Conservation (phyloP, 2,329 filamentous ascomycete genomes). For the Phaeosphaeriaceae sp. region DNA sequence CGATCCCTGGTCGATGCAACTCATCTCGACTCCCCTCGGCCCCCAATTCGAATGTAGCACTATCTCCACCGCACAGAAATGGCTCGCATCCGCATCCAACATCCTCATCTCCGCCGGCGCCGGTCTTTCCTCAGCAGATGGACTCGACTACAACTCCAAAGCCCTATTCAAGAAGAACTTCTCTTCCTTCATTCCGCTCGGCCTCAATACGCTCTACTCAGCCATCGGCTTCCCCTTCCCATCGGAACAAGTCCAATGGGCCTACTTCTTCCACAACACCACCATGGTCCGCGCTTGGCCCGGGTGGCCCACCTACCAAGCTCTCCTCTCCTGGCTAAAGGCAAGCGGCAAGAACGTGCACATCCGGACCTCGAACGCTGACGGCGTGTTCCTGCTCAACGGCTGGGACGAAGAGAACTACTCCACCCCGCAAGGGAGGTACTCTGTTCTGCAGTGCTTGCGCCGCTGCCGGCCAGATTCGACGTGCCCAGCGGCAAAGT, state of each 20-base stretch:
- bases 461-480: conserved; percentile 37
- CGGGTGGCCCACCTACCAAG: conserved; percentile 25
- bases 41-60: conserved; percentile 10
- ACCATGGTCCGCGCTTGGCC: conserved; percentile 36
- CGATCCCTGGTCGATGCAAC: conserved; percentile 1
- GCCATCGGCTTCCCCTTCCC: conserved; percentile 45
- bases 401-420: conserved; percentile 30
- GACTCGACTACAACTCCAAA: conserved; percentile 43
- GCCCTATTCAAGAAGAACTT: conserved; percentile 40
- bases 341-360: conserved; percentile 24
- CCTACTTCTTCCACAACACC: conserved; percentile 44
- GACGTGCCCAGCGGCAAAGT: conserved; percentile 24
- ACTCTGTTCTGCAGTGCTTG: conserved; percentile 40
- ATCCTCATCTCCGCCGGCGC: conserved; percentile 44
- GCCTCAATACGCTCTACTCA: conserved; percentile 40
- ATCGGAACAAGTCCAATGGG: conserved; percentile 38
- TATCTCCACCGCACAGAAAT: conserved; percentile 14
- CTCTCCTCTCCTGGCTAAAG: conserved; percentile 19
- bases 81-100: conserved; percentile 31
- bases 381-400: conserved; percentile 40
- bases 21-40: neutral
- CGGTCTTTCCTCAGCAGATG: conserved; percentile 44
- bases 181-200: conserved; percentile 36
- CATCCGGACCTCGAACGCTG: conserved; percentile 45
- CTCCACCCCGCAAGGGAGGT: conserved; percentile 43